Conservation (phyloP, 108 stramenopile species). For the Discostella stelligeroides region DNA sequence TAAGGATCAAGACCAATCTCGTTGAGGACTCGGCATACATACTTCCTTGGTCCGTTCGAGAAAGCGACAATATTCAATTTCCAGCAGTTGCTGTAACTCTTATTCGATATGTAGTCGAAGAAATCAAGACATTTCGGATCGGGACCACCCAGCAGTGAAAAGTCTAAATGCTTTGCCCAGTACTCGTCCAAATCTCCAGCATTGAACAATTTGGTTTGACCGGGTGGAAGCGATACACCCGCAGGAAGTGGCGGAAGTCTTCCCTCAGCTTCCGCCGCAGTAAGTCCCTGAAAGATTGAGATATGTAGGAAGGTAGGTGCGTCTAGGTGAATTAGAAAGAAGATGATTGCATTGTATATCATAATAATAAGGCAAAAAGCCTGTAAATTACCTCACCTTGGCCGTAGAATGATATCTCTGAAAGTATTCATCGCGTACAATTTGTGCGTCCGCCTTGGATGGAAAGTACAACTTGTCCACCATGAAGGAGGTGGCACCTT, state of each 20-base stretch:
- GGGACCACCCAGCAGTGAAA: conserved; percentile 51
- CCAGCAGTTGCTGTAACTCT: conserved; percentile 12
- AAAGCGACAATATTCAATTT: conserved; percentile 67
- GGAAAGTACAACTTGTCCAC: conserved; percentile 64
- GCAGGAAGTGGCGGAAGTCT: conserved; percentile 52
- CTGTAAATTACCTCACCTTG: conserved; percentile 52
- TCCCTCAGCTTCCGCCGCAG: conserved; percentile 75
- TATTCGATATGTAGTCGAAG: conserved; percentile 24
- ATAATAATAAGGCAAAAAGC: no score
- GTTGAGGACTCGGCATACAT: conserved; percentile 64
- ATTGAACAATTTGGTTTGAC: conserved; percentile 38
- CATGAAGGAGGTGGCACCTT: conserved; percentile 72
- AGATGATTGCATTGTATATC: no score
- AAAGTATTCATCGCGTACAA: conserved; percentile 75
- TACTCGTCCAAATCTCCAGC: conserved; percentile 61
- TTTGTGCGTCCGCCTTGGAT: conserved; percentile 49
- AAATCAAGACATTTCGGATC: conserved; percentile 50
- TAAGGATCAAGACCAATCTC: conserved; percentile 56
- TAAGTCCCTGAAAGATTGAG: conserved; percentile 45
- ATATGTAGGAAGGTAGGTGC: background rate
- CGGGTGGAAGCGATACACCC: conserved; percentile 20
- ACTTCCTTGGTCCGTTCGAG: conserved; percentile 76
- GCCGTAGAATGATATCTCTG: conserved; percentile 74
- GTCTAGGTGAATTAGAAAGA: background rate
- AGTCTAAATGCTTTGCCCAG: conserved; percentile 76